phyloP scores from a whole-genome alignment of 768 basidiomycete species.

The Auricularia sp. region DNA sequence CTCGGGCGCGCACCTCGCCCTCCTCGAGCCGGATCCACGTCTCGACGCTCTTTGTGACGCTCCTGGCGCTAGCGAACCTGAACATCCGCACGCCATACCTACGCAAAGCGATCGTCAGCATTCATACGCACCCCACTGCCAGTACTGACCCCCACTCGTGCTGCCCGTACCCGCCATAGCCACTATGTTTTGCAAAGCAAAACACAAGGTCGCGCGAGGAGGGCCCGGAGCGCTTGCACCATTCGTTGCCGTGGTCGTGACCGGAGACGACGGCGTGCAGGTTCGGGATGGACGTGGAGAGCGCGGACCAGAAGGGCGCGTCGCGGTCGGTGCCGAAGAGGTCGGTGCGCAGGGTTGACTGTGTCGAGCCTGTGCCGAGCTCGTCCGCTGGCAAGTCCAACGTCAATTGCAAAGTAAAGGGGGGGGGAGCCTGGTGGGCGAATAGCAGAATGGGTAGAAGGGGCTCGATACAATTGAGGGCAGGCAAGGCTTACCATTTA shows the following conservation, averaged over 20 bases:
- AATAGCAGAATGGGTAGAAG: no score
- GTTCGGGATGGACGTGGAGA: slow-evolving; percentile 51
- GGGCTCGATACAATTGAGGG: no score
- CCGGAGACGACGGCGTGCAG: slow-evolving; percentile 60
- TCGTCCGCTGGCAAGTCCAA: slow-evolving; percentile 34
- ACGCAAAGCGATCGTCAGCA: no score
- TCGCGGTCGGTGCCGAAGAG: slow-evolving; percentile 34
- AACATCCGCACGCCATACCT: slow-evolving; percentile 52
- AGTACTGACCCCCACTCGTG: slow-evolving; percentile 36
- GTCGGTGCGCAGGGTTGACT: slow-evolving; percentile 34
- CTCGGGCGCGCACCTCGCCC: slow-evolving; percentile 45
- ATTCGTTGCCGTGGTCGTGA: slow-evolving; percentile 72
- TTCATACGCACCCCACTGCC: no score
- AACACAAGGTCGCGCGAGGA: slow-evolving; percentile 45
- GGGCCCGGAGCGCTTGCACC: slow-evolving; percentile 51
- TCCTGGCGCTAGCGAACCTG: slow-evolving; percentile 41
- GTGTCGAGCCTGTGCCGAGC: slow-evolving; percentile 47
- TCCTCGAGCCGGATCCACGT: slow-evolving; percentile 59
- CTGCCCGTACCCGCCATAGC: slow-evolving; percentile 49
- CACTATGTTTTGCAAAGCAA: slow-evolving; percentile 67
- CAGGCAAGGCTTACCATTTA: slow-evolving; percentile 24
- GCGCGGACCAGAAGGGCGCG: slow-evolving; percentile 48
- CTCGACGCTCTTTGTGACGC: slow-evolving; percentile 30
- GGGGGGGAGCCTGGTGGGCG: no score
- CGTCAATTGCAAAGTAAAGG: not conserved